These are phyloP conservation scores for Boletus rubroflammeus DNA, from an alignment of 768 basidiomycete genomes.

Conservation along the genomic window DNA sequence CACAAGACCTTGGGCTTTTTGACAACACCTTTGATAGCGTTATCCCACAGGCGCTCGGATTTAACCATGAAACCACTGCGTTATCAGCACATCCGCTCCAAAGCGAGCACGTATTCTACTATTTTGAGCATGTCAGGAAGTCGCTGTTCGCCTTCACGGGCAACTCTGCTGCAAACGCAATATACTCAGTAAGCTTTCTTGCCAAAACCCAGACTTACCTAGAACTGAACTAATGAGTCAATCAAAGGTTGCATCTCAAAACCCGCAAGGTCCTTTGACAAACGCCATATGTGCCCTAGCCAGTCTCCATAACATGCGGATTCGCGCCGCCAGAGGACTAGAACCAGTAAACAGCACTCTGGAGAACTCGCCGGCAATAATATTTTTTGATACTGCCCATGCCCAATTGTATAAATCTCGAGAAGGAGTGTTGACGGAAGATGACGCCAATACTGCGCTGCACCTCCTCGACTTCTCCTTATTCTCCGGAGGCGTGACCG, in stretches of 20 bases:
- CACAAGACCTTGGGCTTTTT: slow-evolving; percentile 32
- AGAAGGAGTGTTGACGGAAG: slow-evolving; percentile 54
- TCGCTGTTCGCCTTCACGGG: slow-evolving; percentile 65
- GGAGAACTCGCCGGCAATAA: slow-evolving; percentile 56
- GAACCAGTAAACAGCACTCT: slow-evolving; percentile 50
- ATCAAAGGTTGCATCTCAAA: slow-evolving; percentile 47
- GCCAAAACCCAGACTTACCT: slow-evolving; percentile 1
- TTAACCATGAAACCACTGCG: slow-evolving; percentile 17
- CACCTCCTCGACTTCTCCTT: slow-evolving; percentile 74
- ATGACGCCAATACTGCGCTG: slow-evolving; percentile 73
- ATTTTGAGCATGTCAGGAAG: slow-evolving; percentile 68
- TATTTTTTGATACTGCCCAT: slow-evolving; percentile 67
- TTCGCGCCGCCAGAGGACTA: slow-evolving; percentile 59
- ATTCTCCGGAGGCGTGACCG: slow-evolving; percentile 60
- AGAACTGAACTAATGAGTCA: slow-evolving; percentile 16
- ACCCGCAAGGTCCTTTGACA: slow-evolving; percentile 68
- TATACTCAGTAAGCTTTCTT: slow-evolving; percentile 54
- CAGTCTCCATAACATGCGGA: slow-evolving; percentile 61
- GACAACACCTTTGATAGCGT: slow-evolving; percentile 35
- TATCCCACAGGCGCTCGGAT: slow-evolving; percentile 29
- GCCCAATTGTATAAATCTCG: slow-evolving; percentile 58
- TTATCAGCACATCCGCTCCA: slow-evolving; percentile 43
- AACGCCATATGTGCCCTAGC: slow-evolving; percentile 76
- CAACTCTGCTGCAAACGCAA: slow-evolving; percentile 57
- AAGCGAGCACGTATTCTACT: slow-evolving; percentile 64